These are phyloP conservation scores for Globisporangium nagaii DNA, from an alignment of 352 stramenopile species.

Conservation along the genomic window DNA sequence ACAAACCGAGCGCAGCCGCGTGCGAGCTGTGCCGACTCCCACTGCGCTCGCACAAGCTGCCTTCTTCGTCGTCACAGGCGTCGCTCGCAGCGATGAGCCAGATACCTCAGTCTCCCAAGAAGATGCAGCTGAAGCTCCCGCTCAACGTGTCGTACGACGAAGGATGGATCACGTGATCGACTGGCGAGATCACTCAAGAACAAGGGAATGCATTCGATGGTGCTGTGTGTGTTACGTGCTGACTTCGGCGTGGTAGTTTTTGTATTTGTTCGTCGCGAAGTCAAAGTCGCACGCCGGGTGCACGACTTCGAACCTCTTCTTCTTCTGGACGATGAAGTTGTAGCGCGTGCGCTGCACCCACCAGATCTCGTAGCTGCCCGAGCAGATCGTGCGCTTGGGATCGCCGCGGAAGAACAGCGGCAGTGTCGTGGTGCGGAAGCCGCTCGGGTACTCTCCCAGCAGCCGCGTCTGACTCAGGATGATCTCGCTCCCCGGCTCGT, in stretches of 20 bases:
- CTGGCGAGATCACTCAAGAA: background rate
- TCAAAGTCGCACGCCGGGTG: conserved; percentile 76
- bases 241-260: conserved; percentile 45
- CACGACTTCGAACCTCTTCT: conserved; percentile 63
- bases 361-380: conserved; percentile 80
- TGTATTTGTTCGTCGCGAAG: conserved; percentile 73
- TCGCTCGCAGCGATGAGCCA: background rate
- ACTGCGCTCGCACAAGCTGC: conserved; percentile 8
- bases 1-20: conserved; percentile 28
- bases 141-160: conserved; percentile 25
- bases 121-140: conserved; percentile 11
- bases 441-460: conserved; percentile 61
- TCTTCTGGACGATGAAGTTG: conserved; percentile 81
- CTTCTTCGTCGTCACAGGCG: background rate
- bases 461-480: conserved; percentile 73
- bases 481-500: conserved; percentile 51
- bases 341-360: conserved; percentile 81
- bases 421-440: conserved; percentile 71
- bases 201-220: background rate
- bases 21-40: conserved; percentile 61
- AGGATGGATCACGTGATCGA: conserved; percentile 18
- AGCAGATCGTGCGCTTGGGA: conserved; percentile 52
- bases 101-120: background rate
- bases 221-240: background rate
- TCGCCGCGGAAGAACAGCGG: conserved; percentile 70